These are phyloP conservation scores for Corymbia citriodora DNA, from an alignment of 441 rosid species.

Conservation along the genomic window DNA sequence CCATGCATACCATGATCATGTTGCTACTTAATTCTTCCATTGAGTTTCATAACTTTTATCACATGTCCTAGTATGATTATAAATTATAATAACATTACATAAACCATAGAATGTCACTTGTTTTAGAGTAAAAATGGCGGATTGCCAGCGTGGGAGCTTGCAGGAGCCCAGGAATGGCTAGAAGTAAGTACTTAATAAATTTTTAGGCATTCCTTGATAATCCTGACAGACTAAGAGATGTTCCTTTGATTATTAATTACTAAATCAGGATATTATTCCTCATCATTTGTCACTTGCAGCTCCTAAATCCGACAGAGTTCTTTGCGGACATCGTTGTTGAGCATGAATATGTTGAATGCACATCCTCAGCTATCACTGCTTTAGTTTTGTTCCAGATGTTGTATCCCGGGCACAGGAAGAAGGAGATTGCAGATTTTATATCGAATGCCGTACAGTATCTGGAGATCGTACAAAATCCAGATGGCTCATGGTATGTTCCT, in stretches of 20 bases:
- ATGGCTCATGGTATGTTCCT: neutral
- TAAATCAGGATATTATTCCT: neutral
- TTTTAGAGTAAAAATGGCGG: slow-evolving; percentile 71
- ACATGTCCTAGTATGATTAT: neutral
- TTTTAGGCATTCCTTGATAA: neutral
- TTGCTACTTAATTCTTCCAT: neutral
- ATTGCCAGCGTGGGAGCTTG: slow-evolving; percentile 71
- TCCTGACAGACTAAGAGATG: neutral
- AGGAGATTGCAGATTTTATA: slow-evolving; percentile 4
- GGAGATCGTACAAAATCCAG: slow-evolving; percentile 9
- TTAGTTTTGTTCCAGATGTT: neutral
- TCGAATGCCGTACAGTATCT: neutral
- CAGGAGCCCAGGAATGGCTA: slow-evolving; percentile 58
- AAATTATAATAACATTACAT: neutral
- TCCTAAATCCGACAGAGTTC: slow-evolving; percentile 70
- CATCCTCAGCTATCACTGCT: neutral
- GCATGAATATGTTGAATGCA: slow-evolving; percentile 23
- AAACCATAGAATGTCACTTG: neutral
- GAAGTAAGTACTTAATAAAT: slow-evolving; percentile 32
- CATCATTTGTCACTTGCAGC: slow-evolving; percentile 14
- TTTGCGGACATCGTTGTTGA: slow-evolving; percentile 60
- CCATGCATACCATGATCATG: neutral
- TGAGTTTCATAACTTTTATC: neutral
- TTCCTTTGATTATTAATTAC: neutral
- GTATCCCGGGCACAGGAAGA: neutral